Evolutionary conservation across 345 rosid species (phyloP), one percentile per base, ranked within the genome.

Genomic region (Bruguiera sexangula): DNA sequence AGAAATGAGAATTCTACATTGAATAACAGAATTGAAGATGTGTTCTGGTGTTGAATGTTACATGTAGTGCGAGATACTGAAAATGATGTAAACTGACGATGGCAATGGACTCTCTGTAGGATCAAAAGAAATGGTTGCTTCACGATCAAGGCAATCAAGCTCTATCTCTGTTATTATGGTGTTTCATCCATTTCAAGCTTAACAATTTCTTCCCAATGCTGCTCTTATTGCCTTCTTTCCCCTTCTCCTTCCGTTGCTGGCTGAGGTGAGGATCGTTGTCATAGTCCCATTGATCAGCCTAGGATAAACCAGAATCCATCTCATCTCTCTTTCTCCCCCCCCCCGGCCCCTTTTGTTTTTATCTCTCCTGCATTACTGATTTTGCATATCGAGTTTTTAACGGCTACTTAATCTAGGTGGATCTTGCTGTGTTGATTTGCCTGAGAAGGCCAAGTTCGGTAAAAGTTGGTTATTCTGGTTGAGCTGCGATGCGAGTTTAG

Each of bases 231-330:
- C 68, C 81, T 19, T 80, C 72, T 65, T 78, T 77, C 31, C 21
- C 70, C 63, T 70, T 79, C 74, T 73, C 81, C 71, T 76, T 71
- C 79, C 0, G 73, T 64, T 4, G 63, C 43, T 3, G 53, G 31
- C 24, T 53, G 73, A 5, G 79, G 68, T 18, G 65, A 50, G 86
- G 86, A 9, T 84, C 83, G 21, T 67, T 63, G 68, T 76, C 18
- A n/a, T 65, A 69, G 54, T 87, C 91, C 91, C 91, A 85, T 76
- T 85, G 89, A 59, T 87, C 91, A 30, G 91, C 87, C 91, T 87
- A 85, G 3, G 89, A 85, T 26, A 65, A 72, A 34, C 85, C 91
- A 20, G 79, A 72, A 77, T 85, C 86, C 91, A 82, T 84, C 30
- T 66, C 65, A 37, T 56, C 20, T 51, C 31, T 48, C 62, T 32